Evolutionary conservation across 495 filamentous ascomycete species (phyloP), one percentile per base, ranked within the genome.

Genomic region (Collariella sp.): DNA sequence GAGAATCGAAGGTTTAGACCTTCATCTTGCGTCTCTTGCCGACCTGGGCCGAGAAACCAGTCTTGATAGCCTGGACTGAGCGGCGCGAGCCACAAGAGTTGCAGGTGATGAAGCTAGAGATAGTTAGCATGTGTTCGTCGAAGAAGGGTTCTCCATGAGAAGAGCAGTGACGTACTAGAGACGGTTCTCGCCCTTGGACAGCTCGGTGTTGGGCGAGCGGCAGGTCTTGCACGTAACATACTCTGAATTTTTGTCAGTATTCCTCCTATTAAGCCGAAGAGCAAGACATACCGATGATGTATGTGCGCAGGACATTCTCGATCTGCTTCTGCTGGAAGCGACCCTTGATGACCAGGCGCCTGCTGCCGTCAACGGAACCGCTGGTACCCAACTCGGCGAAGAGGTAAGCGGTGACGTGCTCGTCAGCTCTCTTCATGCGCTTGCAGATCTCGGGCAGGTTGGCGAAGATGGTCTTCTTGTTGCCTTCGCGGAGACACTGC

Each of bases 381-480:
- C 82, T 91, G 41, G 93, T 97, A 76, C 93, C 93, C 80, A 98
- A 82, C 70, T 98, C 93, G 59, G 93, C 90, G 74, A 98, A 97
- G 66, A 97, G 71, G 77, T 96, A 98, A 60, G 90, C 84, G 42
- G 88, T 97, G 61, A 97, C 88, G 74, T 97, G 91, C 69, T 98
- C 93, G 65, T 96, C 91, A 59, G 84, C 86, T 66, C 93, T 80
- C 83, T 98, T 98, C 91, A 98, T 93, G 54, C 88, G 79, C 70
- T 74, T 77, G 68, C 70, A 76, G 38, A 68, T 74, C 55, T 70
- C 67, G 53, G 62, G 59, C 62, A 98, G 89, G 76, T 98, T 98
- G 72, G 93, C 93, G 68, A 96, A 98, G 63, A 97, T 95, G 48
- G 93, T 97, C 86, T 95, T 96, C 81, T 95, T 96, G 82, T 97